Base-by-base conservation (phyloP, 2,329 filamentous ascomycete species). In the Xenoacremonium recifei region DNA sequence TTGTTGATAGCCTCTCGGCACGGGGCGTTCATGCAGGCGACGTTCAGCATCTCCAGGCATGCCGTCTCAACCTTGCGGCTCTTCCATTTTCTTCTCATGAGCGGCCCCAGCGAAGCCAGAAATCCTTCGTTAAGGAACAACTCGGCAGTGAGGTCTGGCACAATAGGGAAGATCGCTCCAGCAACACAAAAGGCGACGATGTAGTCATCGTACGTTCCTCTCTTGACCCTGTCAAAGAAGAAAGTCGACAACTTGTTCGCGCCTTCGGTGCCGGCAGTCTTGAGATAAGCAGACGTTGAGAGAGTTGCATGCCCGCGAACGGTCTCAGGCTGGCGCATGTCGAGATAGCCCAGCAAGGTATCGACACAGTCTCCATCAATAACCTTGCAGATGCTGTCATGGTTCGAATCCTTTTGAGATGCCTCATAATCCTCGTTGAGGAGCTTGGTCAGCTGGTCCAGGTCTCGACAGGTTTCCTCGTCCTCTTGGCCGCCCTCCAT, bases 101-200 rank as follows among this genome's bases (percentile, higher is more conserved):
- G 72, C 12, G 85, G 81, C 13, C 86, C 84, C 6, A 97, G 76
- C 41, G 81, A 85, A 44, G 82, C 74, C 34, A 96, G 72, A 58
- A 99, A 97, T 3, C 89, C 89, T 52, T 96, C 89, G 25, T 84
- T 90, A 42, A 97, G 77, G 63, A 99, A 96, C 27, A 97, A 73
- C 45, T 82, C 75, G 3, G 88, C 77, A 2, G 85, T 88, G 32
- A 88, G 77, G 41, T 84, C 79, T 3, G 89, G 86, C 3, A 88
- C 82, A 39, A 99, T 79, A 2, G 93, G 91, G 61, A 99, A 99
- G 7, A 95, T 80, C 17, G 84, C 82, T 2, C 90, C 82, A 5
- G 90, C 89, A n/a, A 91, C 90, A 39, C 91, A 97, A 63, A 96
- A 97, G 5, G 91, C 91, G 37, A 93, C 76, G 40, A 96, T 89